Conservation (phyloP, 345 rosid genomes). For the Pugionium cornutum region DNA sequence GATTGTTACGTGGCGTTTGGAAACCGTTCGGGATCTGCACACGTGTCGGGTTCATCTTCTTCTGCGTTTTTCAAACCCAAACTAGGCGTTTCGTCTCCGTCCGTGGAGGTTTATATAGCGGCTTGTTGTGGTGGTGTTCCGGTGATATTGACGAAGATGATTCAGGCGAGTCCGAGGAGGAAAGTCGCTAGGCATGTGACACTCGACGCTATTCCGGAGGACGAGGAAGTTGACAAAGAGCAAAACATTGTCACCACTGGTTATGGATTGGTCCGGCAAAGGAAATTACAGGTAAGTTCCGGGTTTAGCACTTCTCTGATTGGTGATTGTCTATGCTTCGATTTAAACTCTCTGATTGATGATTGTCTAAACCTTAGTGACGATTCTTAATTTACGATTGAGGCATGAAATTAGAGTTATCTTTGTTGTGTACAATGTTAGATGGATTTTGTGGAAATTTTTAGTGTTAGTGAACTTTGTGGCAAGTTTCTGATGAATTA, state of each 20-base stretch:
- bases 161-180: constrained; percentile 67
- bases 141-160: constrained; percentile 79
- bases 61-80: constrained; percentile 59
- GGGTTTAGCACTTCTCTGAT: neutral
- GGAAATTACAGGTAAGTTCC: constrained; percentile 53
- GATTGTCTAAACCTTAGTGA: neutral
- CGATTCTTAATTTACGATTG: neutral
- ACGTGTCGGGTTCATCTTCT: constrained; percentile 37
- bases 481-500: neutral
- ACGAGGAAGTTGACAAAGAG: constrained; percentile 68
- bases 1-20: constrained; percentile 61
- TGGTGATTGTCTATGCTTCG: neutral
- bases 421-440: neutral
- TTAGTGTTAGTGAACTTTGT: neutral
- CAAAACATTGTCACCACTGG: constrained; percentile 24
- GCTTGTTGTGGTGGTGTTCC: constrained; percentile 88
- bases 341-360: neutral
- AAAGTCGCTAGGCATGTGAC: constrained; percentile 53
- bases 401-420: neutral
- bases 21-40: constrained; percentile 43
- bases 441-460: neutral
- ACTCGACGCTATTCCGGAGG: constrained; percentile 87
- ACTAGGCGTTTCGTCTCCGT: constrained; percentile 64
- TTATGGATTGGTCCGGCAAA: constrained; percentile 41
- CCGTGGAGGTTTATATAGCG: constrained; percentile 82